Evolutionary conservation across 208 protist genomes (phyloP).

Genomic region (Willaertia magna): DNA sequence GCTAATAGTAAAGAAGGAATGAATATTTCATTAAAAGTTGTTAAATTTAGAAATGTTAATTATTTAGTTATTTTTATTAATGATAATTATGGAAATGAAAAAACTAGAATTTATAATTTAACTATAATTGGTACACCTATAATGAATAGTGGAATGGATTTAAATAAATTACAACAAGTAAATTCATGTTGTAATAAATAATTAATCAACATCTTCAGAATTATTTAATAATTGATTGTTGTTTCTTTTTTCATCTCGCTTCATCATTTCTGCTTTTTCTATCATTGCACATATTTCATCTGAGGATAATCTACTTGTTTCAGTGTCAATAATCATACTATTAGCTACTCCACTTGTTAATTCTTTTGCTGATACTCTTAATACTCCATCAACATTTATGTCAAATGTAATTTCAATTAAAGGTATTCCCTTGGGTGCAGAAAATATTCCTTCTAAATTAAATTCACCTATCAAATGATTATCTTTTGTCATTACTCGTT

Average conservation of each 20-base stretch:
- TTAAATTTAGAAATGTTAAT: neutral
- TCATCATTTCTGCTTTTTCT: conserved; percentile 46
- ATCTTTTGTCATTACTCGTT: conserved; percentile 84
- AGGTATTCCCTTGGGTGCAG: conserved; percentile 66
- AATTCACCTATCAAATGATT: conserved; percentile 83
- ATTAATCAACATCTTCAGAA: too few relatives aligned
- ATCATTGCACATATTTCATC: conserved; percentile 64
- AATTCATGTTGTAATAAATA: neutral
- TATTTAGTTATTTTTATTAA: neutral
- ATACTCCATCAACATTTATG: conserved; percentile 73
- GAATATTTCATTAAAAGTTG: neutral
- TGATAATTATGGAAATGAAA: neutral
- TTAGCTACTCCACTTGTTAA: conserved; percentile 45
- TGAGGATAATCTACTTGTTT: conserved; percentile 50
- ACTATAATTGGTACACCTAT: neutral
- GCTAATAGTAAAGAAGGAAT: neutral
- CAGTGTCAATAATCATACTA: conserved; percentile 65
- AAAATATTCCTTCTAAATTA: conserved; percentile 67
- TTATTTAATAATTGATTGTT: too few relatives aligned
- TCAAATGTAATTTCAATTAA: conserved; percentile 73
- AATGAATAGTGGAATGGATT: neutral
- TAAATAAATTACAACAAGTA: neutral
- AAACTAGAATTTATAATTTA: neutral
- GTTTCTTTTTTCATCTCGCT: too few relatives aligned
- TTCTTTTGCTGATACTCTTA: conserved; percentile 68